phyloP scores from a whole-genome alignment of 768 basidiomycete species.

The Porphyrellus cyaneotinctus region DNA sequence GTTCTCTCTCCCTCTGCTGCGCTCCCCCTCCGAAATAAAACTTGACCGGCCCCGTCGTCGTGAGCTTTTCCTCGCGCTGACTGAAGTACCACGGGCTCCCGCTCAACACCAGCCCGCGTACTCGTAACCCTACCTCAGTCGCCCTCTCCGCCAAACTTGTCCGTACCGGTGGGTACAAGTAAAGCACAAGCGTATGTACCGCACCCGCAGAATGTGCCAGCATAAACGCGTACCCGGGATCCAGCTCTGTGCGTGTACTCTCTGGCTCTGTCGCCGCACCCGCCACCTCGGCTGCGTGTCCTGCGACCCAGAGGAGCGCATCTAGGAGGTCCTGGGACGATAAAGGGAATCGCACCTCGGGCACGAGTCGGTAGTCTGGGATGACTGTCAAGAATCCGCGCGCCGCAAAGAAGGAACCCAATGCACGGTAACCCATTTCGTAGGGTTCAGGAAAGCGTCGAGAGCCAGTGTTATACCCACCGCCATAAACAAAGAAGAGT shows the following conservation, averaged over 20 bases:
- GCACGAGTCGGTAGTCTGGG: constrained; percentile 65
- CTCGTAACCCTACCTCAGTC: constrained; percentile 16
- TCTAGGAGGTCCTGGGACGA: constrained; percentile 56
- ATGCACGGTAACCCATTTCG: constrained; percentile 50
- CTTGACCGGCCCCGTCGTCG: constrained; percentile 16
- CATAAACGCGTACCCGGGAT: constrained; percentile 42
- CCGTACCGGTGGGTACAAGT: constrained; percentile 16
- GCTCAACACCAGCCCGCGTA: constrained; percentile 45
- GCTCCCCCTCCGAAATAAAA: constrained; percentile 40
- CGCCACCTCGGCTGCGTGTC: constrained; percentile 28
- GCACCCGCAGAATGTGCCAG: constrained; percentile 65
- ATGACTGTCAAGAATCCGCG: constrained; percentile 60
- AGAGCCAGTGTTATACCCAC: constrained; percentile 53
- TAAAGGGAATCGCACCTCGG: constrained; percentile 51
- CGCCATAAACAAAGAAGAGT: constrained; percentile 65
- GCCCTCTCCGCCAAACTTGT: constrained; percentile 30
- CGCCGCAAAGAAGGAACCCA: constrained; percentile 60
- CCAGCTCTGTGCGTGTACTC: constrained; percentile 27
- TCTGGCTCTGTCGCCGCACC: background rate
- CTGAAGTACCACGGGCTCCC: constrained; percentile 44
- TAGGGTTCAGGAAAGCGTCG: constrained; percentile 45
- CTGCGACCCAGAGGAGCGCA: constrained; percentile 51
- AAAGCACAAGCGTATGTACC: constrained; percentile 42
- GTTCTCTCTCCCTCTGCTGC: constrained; percentile 38
- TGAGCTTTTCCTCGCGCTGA: constrained; percentile 23